Evolutionary conservation across 75 land plant genomes (phyloP).

Genomic region (Pinus tabuliformis): DNA sequence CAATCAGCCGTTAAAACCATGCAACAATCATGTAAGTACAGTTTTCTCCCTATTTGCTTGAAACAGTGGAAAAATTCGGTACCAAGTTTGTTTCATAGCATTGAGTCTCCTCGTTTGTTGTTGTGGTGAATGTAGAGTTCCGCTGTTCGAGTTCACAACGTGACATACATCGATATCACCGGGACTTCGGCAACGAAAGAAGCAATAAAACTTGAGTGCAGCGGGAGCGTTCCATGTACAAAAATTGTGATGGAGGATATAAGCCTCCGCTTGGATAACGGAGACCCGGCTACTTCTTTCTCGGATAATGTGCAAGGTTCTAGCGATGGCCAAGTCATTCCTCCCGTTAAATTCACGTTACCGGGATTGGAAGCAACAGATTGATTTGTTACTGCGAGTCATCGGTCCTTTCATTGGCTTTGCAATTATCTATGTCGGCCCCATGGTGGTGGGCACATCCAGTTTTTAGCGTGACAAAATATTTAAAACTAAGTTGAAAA

Average conservation of each 20-base stretch:
- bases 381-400: too few species aligned
- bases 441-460: too few species aligned
- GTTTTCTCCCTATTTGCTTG: not conserved
- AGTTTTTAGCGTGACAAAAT: too few species aligned
- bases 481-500: too few species aligned
- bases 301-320: not conserved
- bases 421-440: too few species aligned
- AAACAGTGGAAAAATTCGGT: not conserved
- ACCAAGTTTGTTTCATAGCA: not conserved
- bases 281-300: not conserved
- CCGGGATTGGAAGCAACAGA: too few species aligned
- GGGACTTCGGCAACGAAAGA: constrained; percentile 29
- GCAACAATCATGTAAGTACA: too few species aligned
- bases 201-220: constrained; percentile 40
- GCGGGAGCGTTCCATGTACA: constrained; percentile 35
- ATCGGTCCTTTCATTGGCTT: too few species aligned
- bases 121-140: constrained; percentile 22
- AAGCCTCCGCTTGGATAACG: not conserved
- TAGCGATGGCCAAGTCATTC: not conserved
- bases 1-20: not conserved
- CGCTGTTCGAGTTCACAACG: constrained; percentile 34
- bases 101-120: not conserved
- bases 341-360: not conserved
- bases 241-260: constrained; percentile 3
- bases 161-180: constrained; percentile 33